phyloP scores from a whole-genome alignment of 176 grass and related monocot genomes.

The Saccharum spontaneum region DNA sequence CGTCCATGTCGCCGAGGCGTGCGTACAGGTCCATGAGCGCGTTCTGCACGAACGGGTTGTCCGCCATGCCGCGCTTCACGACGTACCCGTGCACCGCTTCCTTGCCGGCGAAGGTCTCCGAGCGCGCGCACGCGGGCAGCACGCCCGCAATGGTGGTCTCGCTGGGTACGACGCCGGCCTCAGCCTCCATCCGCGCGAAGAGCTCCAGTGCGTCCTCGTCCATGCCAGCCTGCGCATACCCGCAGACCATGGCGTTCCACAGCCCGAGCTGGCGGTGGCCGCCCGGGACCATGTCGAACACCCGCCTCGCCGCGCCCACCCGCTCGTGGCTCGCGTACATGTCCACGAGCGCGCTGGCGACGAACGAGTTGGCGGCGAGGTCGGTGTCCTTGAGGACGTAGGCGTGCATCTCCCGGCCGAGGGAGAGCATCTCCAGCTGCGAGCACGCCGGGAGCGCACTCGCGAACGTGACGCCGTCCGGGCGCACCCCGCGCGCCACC shows the following conservation, averaged over 20 bases:
- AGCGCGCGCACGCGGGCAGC: slow-evolving; percentile 67
- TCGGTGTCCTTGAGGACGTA: slow-evolving; percentile 50
- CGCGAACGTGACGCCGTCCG: slow-evolving; percentile 72
- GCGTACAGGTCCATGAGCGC: slow-evolving; percentile 97
- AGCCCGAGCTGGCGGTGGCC: slow-evolving; percentile 50
- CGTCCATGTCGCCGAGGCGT: slow-evolving; percentile 67
- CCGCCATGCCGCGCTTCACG: slow-evolving; percentile 70
- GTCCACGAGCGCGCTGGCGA: slow-evolving; percentile 81
- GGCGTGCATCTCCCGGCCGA: slow-evolving; percentile 75
- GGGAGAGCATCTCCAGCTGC: slow-evolving; percentile 47
- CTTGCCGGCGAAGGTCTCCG: slow-evolving; percentile 60
- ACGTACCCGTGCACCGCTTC: slow-evolving; percentile 87
- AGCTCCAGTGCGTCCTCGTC: slow-evolving; percentile 69
- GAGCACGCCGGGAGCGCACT: slow-evolving; percentile 81
- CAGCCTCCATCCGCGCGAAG: slow-evolving; percentile 64
- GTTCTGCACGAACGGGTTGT: slow-evolving; percentile 91
- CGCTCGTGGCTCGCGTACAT: slow-evolving; percentile 80
- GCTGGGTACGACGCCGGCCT: slow-evolving; percentile 58
- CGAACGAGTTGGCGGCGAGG: slow-evolving; percentile 71
- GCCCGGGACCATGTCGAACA: slow-evolving; percentile 54
- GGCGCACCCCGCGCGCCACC: slow-evolving; percentile 55
- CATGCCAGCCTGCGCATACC: slow-evolving; percentile 76
- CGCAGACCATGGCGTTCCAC: slow-evolving; percentile 96
- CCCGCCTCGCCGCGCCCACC: slow-evolving; percentile 42
- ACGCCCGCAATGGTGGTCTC: slow-evolving; percentile 88